Base-by-base conservation (phyloP, 2,329 filamentous ascomycete genomes). In the Davidsoniella eucalypti region DNA sequence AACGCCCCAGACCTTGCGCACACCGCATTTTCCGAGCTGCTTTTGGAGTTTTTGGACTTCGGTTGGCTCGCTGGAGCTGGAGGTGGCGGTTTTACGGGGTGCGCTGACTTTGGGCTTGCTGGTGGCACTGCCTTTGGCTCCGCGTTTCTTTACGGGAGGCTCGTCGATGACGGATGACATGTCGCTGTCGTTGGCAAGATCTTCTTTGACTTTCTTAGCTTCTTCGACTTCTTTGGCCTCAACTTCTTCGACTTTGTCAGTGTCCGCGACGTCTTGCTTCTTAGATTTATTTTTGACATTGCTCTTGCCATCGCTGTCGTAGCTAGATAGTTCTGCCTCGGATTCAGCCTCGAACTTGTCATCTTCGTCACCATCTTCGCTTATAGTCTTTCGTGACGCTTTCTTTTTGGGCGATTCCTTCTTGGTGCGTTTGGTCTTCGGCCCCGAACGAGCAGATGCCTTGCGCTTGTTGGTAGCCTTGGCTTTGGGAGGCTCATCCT, bases 31-130 rank as follows among this genome's bases (percentile, higher is more conserved):
- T 43, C 82, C 67, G 5, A 98, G 74, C 64, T 90, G 87, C 7
- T 79, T 76, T 65, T 96, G 90, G 3, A 96, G 70, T 45, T 80
- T 83, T 64, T 94, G 96, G 61, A 95, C 83, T 62, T 94, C 84
- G 3, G 76, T 79, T 53, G 86, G 78, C 54, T 87, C 75, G 0
- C 82, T 29, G 16, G 48, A 50, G 14, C 10, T 29, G n/a, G 37
- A 8, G 12, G 25, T n/a, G 23, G 46, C 26, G 4, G 25, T 7
- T 33, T 49, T 49, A 23, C 37, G 46, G 6, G 37, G 23, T 17
- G 46, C 61, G 46, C 65, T 63, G 7, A 69, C 59, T n/a, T 66
- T 66, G 18, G 60, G 58, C 53, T 70, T 69, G 52, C 71, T 70
- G 16, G 64, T 17, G 54, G 71, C 72, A 14, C 17, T 38, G 54